phyloP scores from a whole-genome alignment of 305 asterid genomes.

The Plantago lanceolata region DNA sequence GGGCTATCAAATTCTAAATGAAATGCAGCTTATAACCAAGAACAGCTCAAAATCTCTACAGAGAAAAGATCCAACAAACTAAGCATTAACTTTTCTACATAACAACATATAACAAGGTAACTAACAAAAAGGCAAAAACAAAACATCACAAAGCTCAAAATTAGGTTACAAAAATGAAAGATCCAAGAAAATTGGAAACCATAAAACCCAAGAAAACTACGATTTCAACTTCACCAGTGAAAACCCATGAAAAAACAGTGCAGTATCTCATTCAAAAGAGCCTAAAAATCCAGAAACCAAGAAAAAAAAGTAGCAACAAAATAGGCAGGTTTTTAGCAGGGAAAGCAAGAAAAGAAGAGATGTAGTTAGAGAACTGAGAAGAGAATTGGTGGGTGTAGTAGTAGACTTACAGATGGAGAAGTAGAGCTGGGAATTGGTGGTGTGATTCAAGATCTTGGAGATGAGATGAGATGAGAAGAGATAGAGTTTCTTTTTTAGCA shows the following conservation, averaged over 20 bases:
- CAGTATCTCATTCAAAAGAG: conserved; percentile 1
- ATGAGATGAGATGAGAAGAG: conserved; percentile 18
- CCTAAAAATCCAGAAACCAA: conserved; percentile 2
- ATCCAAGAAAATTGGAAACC: not conserved
- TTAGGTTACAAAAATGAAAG: not conserved
- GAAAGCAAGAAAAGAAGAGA: conserved; percentile 17
- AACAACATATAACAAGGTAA: too few species aligned
- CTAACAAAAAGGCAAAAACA: not conserved
- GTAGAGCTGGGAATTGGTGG: conserved; percentile 17
- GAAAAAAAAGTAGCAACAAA: not conserved
- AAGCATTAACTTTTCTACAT: too few species aligned
- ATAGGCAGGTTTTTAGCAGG: not conserved
- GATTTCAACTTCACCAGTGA: conserved; percentile 6
- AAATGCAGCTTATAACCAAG: conserved; percentile 6
- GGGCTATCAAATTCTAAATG: too few species aligned
- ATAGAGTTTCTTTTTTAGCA: conserved; percentile 7
- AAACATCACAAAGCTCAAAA: not conserved
- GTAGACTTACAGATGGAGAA: conserved; percentile 34
- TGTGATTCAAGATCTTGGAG: conserved; percentile 16
- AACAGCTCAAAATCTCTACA: conserved; percentile 22
- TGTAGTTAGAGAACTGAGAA: too few species aligned
- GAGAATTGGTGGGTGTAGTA: too few species aligned
- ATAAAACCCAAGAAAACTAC: conserved; percentile 6
- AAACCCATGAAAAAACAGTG: conserved; percentile 23
- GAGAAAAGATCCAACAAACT: too few species aligned